These are phyloP conservation scores for Dioscorea dumetorum DNA, from an alignment of 106 monocot genomes.

Conservation along the genomic window DNA sequence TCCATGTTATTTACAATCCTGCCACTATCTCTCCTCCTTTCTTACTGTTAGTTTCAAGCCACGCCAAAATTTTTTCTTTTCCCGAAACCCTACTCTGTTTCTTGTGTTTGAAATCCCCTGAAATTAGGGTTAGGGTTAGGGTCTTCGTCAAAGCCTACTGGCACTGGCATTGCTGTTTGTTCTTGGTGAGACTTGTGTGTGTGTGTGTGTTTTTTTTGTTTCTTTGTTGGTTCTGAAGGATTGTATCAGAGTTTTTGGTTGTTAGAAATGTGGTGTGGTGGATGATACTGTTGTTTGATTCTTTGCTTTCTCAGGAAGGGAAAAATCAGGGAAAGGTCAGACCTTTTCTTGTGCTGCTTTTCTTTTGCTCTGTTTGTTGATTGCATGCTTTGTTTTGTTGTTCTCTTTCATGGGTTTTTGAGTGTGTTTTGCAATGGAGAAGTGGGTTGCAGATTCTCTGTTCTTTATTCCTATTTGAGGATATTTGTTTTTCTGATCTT, in stretches of 20 bases:
- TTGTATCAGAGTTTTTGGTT: too few species aligned
- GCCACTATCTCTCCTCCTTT: background rate
- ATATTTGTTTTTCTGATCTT: background rate
- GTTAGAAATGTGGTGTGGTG: too few species aligned
- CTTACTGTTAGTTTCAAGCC: background rate
- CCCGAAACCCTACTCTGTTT: background rate
- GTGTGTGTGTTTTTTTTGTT: background rate
- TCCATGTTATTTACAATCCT: constrained; percentile 4
- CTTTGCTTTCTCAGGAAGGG: background rate
- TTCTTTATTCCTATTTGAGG: background rate
- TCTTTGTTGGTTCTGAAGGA: background rate
- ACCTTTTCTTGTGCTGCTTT: too few species aligned
- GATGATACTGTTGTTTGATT: background rate
- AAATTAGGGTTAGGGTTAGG: constrained; percentile 11
- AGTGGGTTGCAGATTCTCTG: background rate
- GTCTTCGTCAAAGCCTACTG: background rate
- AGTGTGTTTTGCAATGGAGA: background rate
- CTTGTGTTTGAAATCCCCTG: background rate
- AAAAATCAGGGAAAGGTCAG: background rate
- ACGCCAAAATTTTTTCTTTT: too few species aligned
- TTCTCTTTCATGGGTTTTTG: background rate
- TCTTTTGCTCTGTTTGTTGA: too few species aligned
- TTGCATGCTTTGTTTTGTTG: too few species aligned
- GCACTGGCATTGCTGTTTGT: background rate
- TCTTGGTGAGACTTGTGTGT: background rate